These are phyloP conservation scores for Pterula multifida DNA, from an alignment of 1,284 basidiomycete species.

Conservation along the genomic window DNA sequence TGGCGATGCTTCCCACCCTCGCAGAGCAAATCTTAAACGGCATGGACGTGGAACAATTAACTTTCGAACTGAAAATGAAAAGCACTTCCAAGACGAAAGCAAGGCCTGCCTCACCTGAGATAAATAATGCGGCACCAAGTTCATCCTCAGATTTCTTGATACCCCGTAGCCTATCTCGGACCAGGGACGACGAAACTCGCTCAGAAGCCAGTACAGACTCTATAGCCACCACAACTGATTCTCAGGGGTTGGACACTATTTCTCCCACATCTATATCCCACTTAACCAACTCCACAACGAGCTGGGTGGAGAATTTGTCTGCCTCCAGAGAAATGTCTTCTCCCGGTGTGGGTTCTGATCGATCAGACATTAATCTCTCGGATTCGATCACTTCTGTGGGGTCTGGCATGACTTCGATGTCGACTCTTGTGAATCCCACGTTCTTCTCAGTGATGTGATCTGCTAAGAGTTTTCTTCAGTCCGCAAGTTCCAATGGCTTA, in stretches of 20 bases:
- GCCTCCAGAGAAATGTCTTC: neutral
- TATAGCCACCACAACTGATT: neutral
- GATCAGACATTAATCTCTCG: neutral
- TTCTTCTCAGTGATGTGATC: constrained; percentile 16
- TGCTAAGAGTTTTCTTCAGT: neutral
- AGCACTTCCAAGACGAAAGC: constrained; percentile 21
- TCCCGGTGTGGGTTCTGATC: neutral
- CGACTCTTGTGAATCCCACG: constrained; percentile 16
- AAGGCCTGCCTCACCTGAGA: constrained; percentile 12
- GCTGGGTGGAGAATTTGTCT: neutral
- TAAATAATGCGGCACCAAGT: constrained; percentile 11
- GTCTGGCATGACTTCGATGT: constrained; percentile 5
- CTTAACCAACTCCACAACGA: neutral
- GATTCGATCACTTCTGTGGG: neutral
- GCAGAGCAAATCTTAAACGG: constrained; percentile 58
- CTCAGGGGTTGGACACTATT: neutral
- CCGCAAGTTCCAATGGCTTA: constrained; percentile 13
- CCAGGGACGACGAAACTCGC: neutral
- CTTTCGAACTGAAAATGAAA: constrained; percentile 63
- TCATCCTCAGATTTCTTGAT: neutral
- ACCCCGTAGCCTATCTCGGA: neutral
- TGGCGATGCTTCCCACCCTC: constrained; percentile 71
- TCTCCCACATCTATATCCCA: neutral
- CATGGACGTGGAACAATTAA: constrained; percentile 78
- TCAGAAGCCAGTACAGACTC: neutral